These are phyloP conservation scores for Sporothrix mexicana DNA, from an alignment of 2,329 filamentous ascomycete genomes.

Conservation along the genomic window DNA sequence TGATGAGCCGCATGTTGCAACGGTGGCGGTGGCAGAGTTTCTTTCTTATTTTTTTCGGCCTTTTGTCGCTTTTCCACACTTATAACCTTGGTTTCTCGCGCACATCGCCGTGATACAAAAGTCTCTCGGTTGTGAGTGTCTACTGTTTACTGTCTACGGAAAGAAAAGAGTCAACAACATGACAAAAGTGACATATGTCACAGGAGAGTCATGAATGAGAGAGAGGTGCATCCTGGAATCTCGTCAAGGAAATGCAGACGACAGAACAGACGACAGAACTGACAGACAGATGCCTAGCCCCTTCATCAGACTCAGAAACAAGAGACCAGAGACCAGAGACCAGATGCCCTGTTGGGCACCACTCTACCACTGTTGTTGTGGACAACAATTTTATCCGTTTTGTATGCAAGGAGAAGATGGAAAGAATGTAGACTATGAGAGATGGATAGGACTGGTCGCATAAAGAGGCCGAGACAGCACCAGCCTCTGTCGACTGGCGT, in stretches of 20 bases:
- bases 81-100: not conserved
- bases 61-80: not conserved
- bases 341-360: not conserved
- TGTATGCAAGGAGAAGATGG: not conserved
- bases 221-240: not conserved
- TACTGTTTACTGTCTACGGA: not conserved
- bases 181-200: conserved; percentile 20
- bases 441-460: not conserved
- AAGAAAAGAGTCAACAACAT: not conserved
- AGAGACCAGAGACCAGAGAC: not conserved
- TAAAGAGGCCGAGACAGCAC: not conserved
- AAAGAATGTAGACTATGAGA: not conserved
- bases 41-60: not conserved
- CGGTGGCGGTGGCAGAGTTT: conserved; percentile 11
- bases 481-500: not conserved
- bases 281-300: not conserved
- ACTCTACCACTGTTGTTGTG: not conserved
- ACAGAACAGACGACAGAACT: not conserved
- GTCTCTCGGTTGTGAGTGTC: not conserved
- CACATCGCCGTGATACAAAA: not conserved
- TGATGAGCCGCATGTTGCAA: conserved; percentile 20
- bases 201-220: not conserved
- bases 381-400: not conserved
- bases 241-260: too few species aligned
- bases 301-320: not conserved